Evolutionary conservation across 805 yeast genomes (phyloP).

Genomic region (Candida methanosorbosa): DNA sequence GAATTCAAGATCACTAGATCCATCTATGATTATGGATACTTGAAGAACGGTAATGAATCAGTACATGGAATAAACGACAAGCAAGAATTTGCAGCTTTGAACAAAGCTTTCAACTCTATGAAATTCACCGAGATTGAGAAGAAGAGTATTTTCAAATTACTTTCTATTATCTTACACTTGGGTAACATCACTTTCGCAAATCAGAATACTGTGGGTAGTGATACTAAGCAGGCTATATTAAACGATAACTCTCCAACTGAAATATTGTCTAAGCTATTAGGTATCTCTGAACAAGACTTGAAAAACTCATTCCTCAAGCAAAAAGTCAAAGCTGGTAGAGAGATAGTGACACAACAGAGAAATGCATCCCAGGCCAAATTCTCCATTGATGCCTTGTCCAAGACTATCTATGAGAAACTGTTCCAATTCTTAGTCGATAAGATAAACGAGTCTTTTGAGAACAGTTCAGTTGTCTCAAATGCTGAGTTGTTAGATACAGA

Average conservation of each 20-base stretch:
- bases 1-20: slow-evolving; percentile 33
- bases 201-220: slow-evolving; percentile 26
- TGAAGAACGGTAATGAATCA: slow-evolving; percentile 42
- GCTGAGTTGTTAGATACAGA: slow-evolving; percentile 17
- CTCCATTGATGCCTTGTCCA: slow-evolving; percentile 81
- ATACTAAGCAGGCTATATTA: slow-evolving; percentile 68
- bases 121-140: slow-evolving; percentile 54
- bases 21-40: slow-evolving; percentile 43
- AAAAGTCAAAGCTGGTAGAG: slow-evolving; percentile 85
- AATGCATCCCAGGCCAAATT: slow-evolving; percentile 73
- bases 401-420: slow-evolving; percentile 74
- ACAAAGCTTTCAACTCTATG: slow-evolving; percentile 63
- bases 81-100: slow-evolving; percentile 53
- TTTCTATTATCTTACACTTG: slow-evolving; percentile 72
- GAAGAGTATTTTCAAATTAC: slow-evolving; percentile 48
- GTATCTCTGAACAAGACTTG: slow-evolving; percentile 43
- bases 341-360: slow-evolving; percentile 71
- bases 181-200: slow-evolving; percentile 77
- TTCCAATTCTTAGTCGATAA: slow-evolving; percentile 70
- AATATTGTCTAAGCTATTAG: slow-evolving; percentile 52
- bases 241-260: slow-evolving; percentile 38
- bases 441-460: slow-evolving; percentile 57
- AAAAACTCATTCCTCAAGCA: slow-evolving; percentile 62
- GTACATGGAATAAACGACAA: slow-evolving; percentile 75
- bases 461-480: slow-evolving; percentile 17